Conservation (phyloP, 2,329 filamentous ascomycete genomes). For the Claviceps sp. region DNA sequence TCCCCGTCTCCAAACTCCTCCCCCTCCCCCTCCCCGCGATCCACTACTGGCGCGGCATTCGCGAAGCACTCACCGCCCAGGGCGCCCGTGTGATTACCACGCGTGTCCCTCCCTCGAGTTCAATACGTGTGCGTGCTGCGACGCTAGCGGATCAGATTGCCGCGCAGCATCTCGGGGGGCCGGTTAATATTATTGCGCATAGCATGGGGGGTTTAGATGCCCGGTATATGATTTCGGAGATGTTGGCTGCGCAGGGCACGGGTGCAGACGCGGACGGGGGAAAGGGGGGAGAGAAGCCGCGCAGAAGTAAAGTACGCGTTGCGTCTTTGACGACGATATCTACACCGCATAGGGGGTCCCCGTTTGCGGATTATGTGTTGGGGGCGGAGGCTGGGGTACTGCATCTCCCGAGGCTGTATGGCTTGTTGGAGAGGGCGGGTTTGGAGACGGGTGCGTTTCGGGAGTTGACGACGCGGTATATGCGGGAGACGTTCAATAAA, state of each 20-base stretch:
- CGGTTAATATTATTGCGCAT: conserved; percentile 65
- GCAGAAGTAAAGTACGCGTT: conserved; percentile 17
- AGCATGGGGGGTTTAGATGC: conserved; percentile 54
- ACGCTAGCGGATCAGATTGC: conserved; percentile 41
- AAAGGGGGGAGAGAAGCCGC: too few species aligned
- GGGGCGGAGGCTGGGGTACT: conserved; percentile 22
- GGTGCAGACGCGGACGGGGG: neutral
- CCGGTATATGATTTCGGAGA: conserved; percentile 48
- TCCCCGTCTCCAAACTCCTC: conserved; percentile 41
- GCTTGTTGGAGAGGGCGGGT: conserved; percentile 34
- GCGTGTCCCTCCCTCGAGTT: conserved; percentile 47
- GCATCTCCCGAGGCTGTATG: conserved; percentile 41
- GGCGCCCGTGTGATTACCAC: conserved; percentile 44
- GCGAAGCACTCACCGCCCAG: conserved; percentile 39
- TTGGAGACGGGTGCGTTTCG: conserved; percentile 46
- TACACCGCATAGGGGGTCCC: conserved; percentile 41
- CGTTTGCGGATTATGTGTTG: conserved; percentile 42
- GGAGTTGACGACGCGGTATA: conserved; percentile 46
- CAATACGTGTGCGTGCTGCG: conserved; percentile 46
- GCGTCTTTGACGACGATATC: conserved; percentile 41
- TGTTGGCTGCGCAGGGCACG: neutral
- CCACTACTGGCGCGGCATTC: conserved; percentile 54
- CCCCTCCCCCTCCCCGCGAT: conserved; percentile 40
- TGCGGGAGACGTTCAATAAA: conserved; percentile 46
- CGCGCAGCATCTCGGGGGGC: conserved; percentile 10